Evolutionary conservation across 2,329 filamentous ascomycete species (phyloP).

Genomic region (Zasmidium citrigriseum): DNA sequence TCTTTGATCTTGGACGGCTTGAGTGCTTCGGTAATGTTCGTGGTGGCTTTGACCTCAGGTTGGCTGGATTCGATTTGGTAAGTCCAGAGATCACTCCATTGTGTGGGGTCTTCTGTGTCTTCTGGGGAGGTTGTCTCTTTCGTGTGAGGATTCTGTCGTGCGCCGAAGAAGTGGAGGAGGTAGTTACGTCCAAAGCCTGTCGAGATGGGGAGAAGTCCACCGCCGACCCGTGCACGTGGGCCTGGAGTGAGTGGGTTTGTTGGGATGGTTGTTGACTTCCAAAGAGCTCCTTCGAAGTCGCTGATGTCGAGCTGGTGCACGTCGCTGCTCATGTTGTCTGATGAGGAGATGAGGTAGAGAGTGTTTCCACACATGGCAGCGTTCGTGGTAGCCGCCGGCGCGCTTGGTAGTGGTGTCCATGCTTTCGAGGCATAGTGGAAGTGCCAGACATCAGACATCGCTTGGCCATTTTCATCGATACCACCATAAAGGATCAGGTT

Average conservation of each 20-base stretch:
- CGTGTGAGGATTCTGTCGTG: slow-evolving; percentile 19
- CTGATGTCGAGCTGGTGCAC: slow-evolving; percentile 27
- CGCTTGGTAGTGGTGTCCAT: slow-evolving; percentile 32
- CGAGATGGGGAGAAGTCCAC: slow-evolving; percentile 41
- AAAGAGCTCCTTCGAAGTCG: slow-evolving; percentile 32
- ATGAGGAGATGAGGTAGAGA: slow-evolving; percentile 42
- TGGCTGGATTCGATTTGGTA: slow-evolving; percentile 44
- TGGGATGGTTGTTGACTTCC: slow-evolving; percentile 44
- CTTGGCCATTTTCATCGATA: slow-evolving; percentile 21
- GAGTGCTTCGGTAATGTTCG: slow-evolving; percentile 31
- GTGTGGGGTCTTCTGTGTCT: slow-evolving; percentile 22
- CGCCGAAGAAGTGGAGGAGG: slow-evolving; percentile 46
- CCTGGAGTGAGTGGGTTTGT: slow-evolving; percentile 47
- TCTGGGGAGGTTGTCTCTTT: slow-evolving; percentile 21
- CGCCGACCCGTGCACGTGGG: slow-evolving; percentile 41
- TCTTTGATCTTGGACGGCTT: slow-evolving; percentile 50
- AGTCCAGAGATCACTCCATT: slow-evolving; percentile 47
- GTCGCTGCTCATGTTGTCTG: slow-evolving; percentile 33
- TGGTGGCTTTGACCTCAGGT: slow-evolving; percentile 28
- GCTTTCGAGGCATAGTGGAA: slow-evolving; percentile 27
- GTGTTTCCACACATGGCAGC: slow-evolving; percentile 39
- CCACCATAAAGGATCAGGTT: slow-evolving; percentile 34
- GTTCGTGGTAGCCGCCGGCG: slow-evolving; percentile 35
- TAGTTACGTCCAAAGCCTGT: slow-evolving; percentile 49
- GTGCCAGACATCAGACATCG: slow-evolving; percentile 34